phyloP scores from a whole-genome alignment of 1,284 basidiomycete genomes.

The Fomes fomentarius region DNA sequence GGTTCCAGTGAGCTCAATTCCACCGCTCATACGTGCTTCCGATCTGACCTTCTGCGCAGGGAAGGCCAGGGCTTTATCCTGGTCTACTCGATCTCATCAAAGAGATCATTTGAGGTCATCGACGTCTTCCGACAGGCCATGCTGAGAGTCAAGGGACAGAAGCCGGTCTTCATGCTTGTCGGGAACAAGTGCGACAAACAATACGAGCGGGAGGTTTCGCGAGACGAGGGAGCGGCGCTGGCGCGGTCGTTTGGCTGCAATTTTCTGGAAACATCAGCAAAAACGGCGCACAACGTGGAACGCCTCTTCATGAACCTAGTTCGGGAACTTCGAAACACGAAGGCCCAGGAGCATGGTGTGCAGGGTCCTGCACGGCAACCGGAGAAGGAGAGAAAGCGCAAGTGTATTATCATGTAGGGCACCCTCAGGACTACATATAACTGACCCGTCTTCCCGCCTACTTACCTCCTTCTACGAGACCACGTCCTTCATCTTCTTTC shows the following conservation, averaged over 20 bases:
- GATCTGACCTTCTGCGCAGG: conserved; percentile 45
- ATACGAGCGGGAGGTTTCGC: conserved; percentile 85
- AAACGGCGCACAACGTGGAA: conserved; percentile 95
- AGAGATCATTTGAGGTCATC: conserved; percentile 92
- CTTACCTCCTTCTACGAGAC: conserved; percentile 72
- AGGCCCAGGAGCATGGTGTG: conserved; percentile 40
- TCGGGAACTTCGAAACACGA: conserved; percentile 80
- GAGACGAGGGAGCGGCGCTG: conserved; percentile 85
- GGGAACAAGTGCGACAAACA: conserved; percentile 92
- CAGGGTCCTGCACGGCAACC: conserved; percentile 34
- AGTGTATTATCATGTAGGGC: conserved; percentile 80
- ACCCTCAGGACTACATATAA: conserved; percentile 69
- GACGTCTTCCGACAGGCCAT: conserved; percentile 96
- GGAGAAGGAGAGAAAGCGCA: conserved; percentile 46
- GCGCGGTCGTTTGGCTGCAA: conserved; percentile 91
- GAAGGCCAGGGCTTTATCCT: conserved; percentile 99
- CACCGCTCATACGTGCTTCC: conserved; percentile 1
- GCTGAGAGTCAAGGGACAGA: conserved; percentile 89
- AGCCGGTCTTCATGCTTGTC: conserved; percentile 85
- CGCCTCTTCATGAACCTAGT: conserved; percentile 91
- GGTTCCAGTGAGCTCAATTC: conserved; percentile 81
- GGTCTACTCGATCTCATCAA: conserved; percentile 97
- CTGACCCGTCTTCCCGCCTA: conserved; percentile 47
- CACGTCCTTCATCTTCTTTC: conserved; percentile 51
- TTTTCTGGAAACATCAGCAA: conserved; percentile 96